Evolutionary conservation across 1,284 basidiomycete genomes (phyloP), one percentile per base, ranked within the genome.

Genomic region (Volvariella surrecta): DNA sequence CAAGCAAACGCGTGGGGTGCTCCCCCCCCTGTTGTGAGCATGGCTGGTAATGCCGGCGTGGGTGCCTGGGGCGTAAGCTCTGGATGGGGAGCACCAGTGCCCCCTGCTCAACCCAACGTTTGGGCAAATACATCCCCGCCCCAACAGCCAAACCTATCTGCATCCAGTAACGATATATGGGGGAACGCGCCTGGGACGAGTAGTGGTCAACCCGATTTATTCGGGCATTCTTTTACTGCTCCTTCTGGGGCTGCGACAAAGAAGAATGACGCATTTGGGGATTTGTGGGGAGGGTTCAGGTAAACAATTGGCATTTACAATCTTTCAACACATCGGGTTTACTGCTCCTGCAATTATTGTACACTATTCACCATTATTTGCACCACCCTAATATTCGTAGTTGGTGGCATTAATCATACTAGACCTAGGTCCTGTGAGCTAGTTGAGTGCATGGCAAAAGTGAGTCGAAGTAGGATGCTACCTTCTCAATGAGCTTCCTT

Each of bases 221-320:
- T 69, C 51, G 58, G 58, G 28, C 50, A 63, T 16, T 48, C 59
- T 13, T 52, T 59, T 17, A 38, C 58, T 17, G 47, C 55, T 9
- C 18, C 54, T 18, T 39, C 48, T 0, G 39, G 59, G n/a, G 50
- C 60, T 37, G 62, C 68, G 52, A 32, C 13, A 4, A 82, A 84
- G 68, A 82, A 85, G 58, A 82, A 88, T 50, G 86, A 89, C 54
- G 76, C 68, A 4, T 89, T 89, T 57, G 82, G 82, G 3, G 85
- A 89, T 59, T 59, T 89, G 39, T 89, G 85, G 86, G 82, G 83
- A 39, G 74, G 80, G 34, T 86, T 85, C 61, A 87, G 86, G 68
- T 84, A 70, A 58, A 34, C n/a, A n/a, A 8, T 31, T 35, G 13
- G 7, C 8, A 16, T 16, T 35, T 19, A 15, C 15, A 15, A n/a